These are phyloP conservation scores for Erythrobasidium hasegawianum DNA, from an alignment of 1,284 basidiomycete genomes.

Conservation along the genomic window DNA sequence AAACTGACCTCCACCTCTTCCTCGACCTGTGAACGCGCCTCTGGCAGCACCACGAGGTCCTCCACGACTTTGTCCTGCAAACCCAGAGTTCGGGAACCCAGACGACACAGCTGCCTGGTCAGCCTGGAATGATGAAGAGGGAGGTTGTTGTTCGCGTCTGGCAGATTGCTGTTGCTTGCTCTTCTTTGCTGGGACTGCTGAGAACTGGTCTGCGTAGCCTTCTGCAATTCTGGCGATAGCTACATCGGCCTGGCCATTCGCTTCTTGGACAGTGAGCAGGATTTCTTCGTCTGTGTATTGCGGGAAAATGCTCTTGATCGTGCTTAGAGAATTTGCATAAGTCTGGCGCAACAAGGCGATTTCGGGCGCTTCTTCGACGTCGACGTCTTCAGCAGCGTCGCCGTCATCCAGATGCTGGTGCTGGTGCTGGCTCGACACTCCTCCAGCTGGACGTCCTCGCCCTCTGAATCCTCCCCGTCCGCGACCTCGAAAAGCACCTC, in stretches of 20 bases:
- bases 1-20: not conserved
- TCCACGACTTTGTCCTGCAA: not conserved
- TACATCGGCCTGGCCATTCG: not conserved
- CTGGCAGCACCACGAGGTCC: too few species aligned
- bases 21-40: not conserved
- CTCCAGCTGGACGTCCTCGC: not conserved
- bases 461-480: not conserved
- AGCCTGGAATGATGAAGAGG: not conserved
- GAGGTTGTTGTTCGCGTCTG: not conserved
- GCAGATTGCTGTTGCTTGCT: not conserved
- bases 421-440: not conserved
- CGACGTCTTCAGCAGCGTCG: not conserved
- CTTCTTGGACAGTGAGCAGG: not conserved
- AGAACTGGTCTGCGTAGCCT: not conserved
- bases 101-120: not conserved
- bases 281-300: not conserved
- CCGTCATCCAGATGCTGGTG: not conserved
- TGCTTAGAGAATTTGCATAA: not conserved
- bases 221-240: not conserved
- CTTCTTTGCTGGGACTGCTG: not conserved
- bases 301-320: slow-evolving; percentile 1
- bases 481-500: not conserved
- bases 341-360: not conserved
- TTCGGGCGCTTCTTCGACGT: slow-evolving; percentile 3
- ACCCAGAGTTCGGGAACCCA: not conserved